phyloP scores from a whole-genome alignment of 108 stramenopile genomes.

The Mediolabrus comicus region DNA sequence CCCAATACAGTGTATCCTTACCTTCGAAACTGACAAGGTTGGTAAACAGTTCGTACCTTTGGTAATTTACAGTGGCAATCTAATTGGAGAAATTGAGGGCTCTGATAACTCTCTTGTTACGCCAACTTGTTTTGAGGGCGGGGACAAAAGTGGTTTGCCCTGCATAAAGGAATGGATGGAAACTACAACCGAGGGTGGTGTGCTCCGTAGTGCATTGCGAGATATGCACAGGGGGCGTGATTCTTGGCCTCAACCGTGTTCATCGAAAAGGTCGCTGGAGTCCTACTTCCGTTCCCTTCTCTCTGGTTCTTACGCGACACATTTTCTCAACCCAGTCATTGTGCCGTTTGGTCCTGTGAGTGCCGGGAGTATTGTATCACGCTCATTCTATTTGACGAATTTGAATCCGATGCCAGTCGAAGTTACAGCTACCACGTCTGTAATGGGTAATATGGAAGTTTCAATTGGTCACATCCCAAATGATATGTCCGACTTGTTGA shows the following conservation, averaged over 20 bases:
- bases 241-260: background rate
- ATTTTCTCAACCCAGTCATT: conserved; percentile 47
- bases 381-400: conserved; percentile 63
- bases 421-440: conserved; percentile 56
- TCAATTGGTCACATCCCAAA: conserved; percentile 53
- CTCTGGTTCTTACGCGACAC: background rate
- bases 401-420: conserved; percentile 67
- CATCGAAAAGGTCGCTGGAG: background rate
- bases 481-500: conserved; percentile 25
- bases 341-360: conserved; percentile 62
- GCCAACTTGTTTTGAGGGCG: background rate
- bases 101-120: conserved; percentile 1
- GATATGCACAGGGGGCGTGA: background rate
- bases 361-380: conserved; percentile 39
- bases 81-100: conserved; percentile 27
- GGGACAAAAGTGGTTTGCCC: conserved; percentile 4
- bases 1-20: conserved; percentile 22
- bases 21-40: conserved; percentile 32
- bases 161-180: conserved; percentile 31
- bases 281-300: conserved; percentile 22
- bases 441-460: conserved; percentile 67
- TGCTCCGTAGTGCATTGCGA: conserved; percentile 14
- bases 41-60: conserved; percentile 41
- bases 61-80: conserved; percentile 33
- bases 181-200: conserved; percentile 7